phyloP scores from a whole-genome alignment of 352 stramenopile genomes.

The Plasmopara muralis region DNA sequence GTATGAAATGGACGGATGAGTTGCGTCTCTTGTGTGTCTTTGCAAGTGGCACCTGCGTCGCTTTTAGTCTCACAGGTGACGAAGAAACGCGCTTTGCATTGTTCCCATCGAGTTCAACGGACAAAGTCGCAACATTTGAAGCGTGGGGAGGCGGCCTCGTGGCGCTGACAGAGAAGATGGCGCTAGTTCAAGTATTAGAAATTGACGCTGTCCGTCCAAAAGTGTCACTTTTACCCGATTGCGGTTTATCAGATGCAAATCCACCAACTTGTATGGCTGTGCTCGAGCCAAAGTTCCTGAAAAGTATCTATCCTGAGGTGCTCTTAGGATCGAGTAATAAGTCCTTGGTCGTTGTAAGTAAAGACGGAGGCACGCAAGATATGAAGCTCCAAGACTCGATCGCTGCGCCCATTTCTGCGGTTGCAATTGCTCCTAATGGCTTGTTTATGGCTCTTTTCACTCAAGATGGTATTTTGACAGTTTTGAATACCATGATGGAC shows the following conservation, averaged over 20 bases:
- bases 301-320: constrained; percentile 88
- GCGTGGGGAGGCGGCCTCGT: constrained; percentile 69
- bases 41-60: constrained; percentile 59
- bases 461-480: constrained; percentile 89
- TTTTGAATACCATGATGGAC: constrained; percentile 95
- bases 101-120: constrained; percentile 50
- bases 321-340: constrained; percentile 89
- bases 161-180: constrained; percentile 76
- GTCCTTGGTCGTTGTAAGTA: constrained; percentile 83
- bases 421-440: constrained; percentile 91
- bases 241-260: constrained; percentile 60
- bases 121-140: constrained; percentile 76
- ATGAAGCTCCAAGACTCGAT: constrained; percentile 83
- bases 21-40: constrained; percentile 77
- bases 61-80: constrained; percentile 64
- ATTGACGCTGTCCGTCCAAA: constrained; percentile 75
- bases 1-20: constrained; percentile 79
- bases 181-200: constrained; percentile 73
- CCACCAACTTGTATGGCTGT: constrained; percentile 88
- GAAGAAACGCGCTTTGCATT: constrained; percentile 69
- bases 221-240: constrained; percentile 66
- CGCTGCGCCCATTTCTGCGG: constrained; percentile 86
- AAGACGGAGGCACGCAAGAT: constrained; percentile 55
- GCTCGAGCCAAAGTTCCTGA: constrained; percentile 87
- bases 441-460: constrained; percentile 95